Percentiles rank a stretch among this genome's conserved stretches.
These are phyloP conservation scores for Chloranthus sessilifolius DNA, from an alignment of 164 flowering plant species.

Conservation along the genomic window DNA sequence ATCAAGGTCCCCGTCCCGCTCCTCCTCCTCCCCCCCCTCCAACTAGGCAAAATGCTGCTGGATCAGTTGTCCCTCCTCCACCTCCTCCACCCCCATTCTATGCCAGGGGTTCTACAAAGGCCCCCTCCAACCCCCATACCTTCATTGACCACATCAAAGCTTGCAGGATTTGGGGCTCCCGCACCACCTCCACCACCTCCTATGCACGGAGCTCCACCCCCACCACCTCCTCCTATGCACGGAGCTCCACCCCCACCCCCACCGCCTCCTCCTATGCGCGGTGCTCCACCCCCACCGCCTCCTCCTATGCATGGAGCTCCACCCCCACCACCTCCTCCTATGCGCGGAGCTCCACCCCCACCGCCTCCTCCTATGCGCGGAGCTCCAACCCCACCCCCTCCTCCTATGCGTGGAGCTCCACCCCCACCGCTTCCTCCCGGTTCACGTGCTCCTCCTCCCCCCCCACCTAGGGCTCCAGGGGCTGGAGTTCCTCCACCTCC, in stretches of 20 bases:
- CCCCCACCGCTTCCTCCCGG: slow-evolving; percentile 37
- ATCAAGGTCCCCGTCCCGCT: slow-evolving; percentile 3
- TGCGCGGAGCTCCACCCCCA: slow-evolving; percentile 25
- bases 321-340: slow-evolving; percentile 25
- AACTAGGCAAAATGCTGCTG: slow-evolving; percentile 8
- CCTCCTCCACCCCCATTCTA: slow-evolving; percentile 28
- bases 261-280: slow-evolving; percentile 13
- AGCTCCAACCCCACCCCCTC: slow-evolving; percentile 37
- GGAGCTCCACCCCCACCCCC: slow-evolving; percentile 22
- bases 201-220: slow-evolving; percentile 20
- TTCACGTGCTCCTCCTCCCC: slow-evolving; percentile 37
- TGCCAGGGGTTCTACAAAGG: slow-evolving; percentile 2
- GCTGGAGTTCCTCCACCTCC: slow-evolving; percentile 68
- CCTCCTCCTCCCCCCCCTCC: slow-evolving; percentile 24
- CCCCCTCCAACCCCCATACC: slow-evolving; percentile 27
- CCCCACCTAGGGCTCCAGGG: slow-evolving; percentile 50
- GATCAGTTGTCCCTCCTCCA: slow-evolving; percentile 21
- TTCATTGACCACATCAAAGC: slow-evolving; percentile 2
- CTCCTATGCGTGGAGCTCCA: slow-evolving; percentile 25
- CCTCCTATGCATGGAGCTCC: slow-evolving; percentile 18
- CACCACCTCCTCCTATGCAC: slow-evolving; percentile 23
- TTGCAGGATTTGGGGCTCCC: slow-evolving; percentile 1
- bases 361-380: slow-evolving; percentile 32
- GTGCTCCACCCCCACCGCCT: slow-evolving; percentile 23
- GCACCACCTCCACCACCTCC: slow-evolving; percentile 25